A percentile compares a stretch with the other conserved stretches of the same genome.
phyloP scores from a whole-genome alignment of 495 filamentous ascomycete genomes.

The Penicillium flavigenum region DNA sequence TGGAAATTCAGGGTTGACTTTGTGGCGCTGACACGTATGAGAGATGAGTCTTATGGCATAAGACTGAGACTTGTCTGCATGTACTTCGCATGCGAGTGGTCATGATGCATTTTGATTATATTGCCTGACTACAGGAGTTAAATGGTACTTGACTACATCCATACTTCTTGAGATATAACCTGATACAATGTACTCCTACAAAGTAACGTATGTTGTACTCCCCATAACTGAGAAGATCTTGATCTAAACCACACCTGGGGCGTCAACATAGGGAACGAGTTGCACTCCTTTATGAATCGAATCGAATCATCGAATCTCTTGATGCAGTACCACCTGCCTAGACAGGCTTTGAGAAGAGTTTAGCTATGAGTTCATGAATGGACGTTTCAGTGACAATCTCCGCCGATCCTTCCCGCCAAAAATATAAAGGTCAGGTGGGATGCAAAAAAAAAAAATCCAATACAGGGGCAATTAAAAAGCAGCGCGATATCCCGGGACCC shows the following conservation, averaged over 20 bases:
- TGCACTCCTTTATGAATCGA: neutral
- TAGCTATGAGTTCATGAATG: neutral
- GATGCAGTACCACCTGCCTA: conserved; percentile 8
- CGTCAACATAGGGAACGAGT: neutral
- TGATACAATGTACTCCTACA: neutral
- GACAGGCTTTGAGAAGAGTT: neutral
- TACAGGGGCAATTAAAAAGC: neutral
- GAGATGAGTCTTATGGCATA: conserved; percentile 2
- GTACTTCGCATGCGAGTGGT: conserved; percentile 2
- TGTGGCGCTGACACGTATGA: conserved; percentile 37
- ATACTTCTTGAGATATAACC: neutral
- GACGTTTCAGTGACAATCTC: neutral
- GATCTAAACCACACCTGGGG: neutral
- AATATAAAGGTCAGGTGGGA: conserved; percentile 6
- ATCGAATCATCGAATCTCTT: neutral
- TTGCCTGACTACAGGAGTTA: neutral
- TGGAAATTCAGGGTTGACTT: conserved; percentile 14
- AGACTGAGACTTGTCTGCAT: neutral
- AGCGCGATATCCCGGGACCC: neutral
- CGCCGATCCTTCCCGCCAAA: conserved; percentile 4
- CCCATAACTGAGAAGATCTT: neutral
- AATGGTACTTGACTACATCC: neutral
- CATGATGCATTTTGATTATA: conserved; percentile 1
- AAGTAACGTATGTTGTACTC: neutral
- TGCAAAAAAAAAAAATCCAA: conserved; percentile 6